phyloP scores from a whole-genome alignment of 2,329 filamentous ascomycete species.

The Alternaria tenuissima region DNA sequence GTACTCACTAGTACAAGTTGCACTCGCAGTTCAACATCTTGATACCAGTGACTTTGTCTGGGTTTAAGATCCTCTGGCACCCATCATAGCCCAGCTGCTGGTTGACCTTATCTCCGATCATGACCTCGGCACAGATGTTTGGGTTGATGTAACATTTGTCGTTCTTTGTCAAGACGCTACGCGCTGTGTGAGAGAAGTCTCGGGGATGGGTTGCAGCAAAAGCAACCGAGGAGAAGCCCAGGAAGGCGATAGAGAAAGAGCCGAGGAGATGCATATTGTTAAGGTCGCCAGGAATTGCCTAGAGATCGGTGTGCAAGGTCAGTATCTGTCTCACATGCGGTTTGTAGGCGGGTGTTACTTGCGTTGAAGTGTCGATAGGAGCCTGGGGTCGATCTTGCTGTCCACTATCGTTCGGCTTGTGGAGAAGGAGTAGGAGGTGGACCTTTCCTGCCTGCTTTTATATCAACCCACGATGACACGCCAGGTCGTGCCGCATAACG shows the following conservation, averaged over 20 bases:
- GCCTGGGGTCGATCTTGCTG: not conserved
- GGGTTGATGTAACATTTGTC: not conserved
- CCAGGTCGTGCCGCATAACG: not conserved
- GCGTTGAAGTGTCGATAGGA: not conserved
- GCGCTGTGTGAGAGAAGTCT: not conserved
- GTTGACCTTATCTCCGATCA: conserved; percentile 2
- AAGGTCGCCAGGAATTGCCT: not conserved
- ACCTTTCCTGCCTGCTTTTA: not conserved
- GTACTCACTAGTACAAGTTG: conserved; percentile 5
- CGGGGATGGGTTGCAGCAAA: not conserved
- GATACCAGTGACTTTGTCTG: not conserved
- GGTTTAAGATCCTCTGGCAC: not conserved
- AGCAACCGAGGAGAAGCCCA: not conserved
- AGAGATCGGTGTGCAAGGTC: not conserved
- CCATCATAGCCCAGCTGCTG: conserved; percentile 4
- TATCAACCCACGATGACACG: not conserved
- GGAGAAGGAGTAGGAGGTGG: not conserved
- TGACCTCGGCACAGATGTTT: conserved; percentile 8
- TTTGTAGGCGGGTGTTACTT: not conserved
- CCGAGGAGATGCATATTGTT: not conserved
- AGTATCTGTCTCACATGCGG: not conserved
- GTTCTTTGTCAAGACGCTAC: not conserved
- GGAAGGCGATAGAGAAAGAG: not conserved
- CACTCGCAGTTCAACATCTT: conserved; percentile 7
- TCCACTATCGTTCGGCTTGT: not conserved